phyloP scores from a whole-genome alignment of 345 rosid species.

The Brassica juncea region DNA sequence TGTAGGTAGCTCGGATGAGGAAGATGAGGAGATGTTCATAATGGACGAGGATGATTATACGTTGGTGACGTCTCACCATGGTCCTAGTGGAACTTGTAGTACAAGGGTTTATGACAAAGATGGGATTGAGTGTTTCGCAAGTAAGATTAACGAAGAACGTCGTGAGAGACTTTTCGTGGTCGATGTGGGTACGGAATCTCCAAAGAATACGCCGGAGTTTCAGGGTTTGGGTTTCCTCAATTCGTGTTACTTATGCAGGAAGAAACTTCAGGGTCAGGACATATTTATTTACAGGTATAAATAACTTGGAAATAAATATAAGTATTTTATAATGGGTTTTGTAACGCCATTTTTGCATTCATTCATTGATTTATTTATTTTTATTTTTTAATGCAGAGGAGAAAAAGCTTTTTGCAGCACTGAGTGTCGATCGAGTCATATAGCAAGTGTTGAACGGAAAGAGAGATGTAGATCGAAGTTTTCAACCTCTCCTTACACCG shows the following conservation, averaged over 20 bases:
- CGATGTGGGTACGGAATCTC: conserved; percentile 32
- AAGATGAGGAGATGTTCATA: conserved; percentile 45
- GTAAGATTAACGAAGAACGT: conserved; percentile 14
- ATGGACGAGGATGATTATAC: conserved; percentile 70
- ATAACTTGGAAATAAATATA: background rate
- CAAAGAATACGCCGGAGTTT: conserved; percentile 33
- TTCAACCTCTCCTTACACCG: conserved; percentile 50
- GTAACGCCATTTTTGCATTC: background rate
- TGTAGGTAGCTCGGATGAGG: conserved; percentile 35
- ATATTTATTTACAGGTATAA: conserved; percentile 82
- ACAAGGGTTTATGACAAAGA: conserved; percentile 59
- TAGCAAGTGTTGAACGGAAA: conserved; percentile 60
- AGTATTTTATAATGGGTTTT: background rate
- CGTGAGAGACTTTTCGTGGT: conserved; percentile 23
- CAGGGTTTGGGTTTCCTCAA: conserved; percentile 54
- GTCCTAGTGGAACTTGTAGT: conserved; percentile 46
- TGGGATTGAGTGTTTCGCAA: conserved; percentile 35
- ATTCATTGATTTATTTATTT: background rate
- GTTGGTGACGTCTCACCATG: conserved; percentile 58
- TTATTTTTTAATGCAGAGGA: conserved; percentile 50
- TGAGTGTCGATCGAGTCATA: conserved; percentile 74
- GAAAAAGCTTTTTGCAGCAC: conserved; percentile 84
- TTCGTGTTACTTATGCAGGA: conserved; percentile 64
- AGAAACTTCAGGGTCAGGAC: conserved; percentile 72
- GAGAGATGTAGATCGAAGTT: conserved; percentile 61